Conservation (phyloP, 306 rosid species). For the Boehmeria nivea region DNA sequence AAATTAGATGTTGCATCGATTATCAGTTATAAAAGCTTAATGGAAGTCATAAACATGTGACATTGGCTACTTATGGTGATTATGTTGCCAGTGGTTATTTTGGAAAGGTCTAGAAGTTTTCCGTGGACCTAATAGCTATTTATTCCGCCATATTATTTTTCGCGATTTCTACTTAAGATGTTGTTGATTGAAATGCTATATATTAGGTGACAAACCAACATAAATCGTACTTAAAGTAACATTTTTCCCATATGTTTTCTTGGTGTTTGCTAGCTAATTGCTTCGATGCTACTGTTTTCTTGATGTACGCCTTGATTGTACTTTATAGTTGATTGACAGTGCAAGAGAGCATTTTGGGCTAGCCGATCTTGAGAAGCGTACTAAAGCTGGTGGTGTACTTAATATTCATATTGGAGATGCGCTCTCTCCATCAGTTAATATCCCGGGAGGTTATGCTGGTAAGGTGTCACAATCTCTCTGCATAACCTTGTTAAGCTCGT, state of each 20-base stretch:
- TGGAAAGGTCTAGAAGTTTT: no score
- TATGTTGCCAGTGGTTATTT: no score
- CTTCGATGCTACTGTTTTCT: conserved; percentile 6
- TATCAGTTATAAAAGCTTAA: no score
- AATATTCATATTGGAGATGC: conserved; percentile 77
- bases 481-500: conserved; percentile 15
- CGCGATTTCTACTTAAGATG: no score
- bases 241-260: conserved; percentile 10
- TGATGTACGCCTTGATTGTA: conserved; percentile 10
- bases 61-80: no score
- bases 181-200: no score
- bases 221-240: no score
- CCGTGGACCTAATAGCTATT: no score
- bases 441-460: conserved; percentile 74
- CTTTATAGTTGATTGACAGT: conserved; percentile 68
- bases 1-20: no score
- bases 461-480: conserved; percentile 23
- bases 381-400: conserved; percentile 70
- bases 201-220: no score
- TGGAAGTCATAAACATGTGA: no score
- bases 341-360: conserved; percentile 78
- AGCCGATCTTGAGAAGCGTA: conserved; percentile 67
- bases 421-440: conserved; percentile 50
- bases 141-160: no score
- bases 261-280: conserved; percentile 5